A percentile compares a stretch with the other conserved stretches of the same genome.
Evolutionary conservation across 164 flowering plant species (phyloP).

Genomic region (Chimonanthus salicifolius): DNA sequence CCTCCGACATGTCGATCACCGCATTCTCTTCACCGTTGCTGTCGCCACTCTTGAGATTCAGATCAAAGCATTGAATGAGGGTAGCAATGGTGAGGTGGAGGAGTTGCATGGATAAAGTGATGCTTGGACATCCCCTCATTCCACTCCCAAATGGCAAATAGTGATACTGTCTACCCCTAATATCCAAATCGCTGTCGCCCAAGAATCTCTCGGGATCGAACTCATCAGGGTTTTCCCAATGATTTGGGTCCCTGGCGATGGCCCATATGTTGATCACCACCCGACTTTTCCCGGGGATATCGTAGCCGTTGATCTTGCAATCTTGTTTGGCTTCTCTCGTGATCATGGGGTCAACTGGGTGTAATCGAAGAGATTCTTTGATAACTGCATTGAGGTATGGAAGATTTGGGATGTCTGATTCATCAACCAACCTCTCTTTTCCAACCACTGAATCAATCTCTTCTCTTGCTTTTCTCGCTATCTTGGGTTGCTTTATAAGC

Average conservation of each 20-base stretch:
- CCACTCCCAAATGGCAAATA: conserved; percentile 53
- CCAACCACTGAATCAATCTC: too few species aligned
- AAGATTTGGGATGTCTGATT: conserved; percentile 28
- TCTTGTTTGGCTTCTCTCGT: conserved; percentile 26
- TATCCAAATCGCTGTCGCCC: conserved; percentile 15
- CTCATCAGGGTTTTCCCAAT: conserved; percentile 48
- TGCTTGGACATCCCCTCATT: conserved; percentile 49
- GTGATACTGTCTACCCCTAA: conserved; percentile 39
- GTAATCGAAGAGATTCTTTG: conserved; percentile 51
- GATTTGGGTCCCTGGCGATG: conserved; percentile 46
- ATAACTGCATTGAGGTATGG: conserved; percentile 38
- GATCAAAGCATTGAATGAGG: conserved; percentile 51
- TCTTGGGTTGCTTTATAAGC: too few species aligned
- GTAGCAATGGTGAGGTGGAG: conserved; percentile 27
- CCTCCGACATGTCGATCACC: conserved; percentile 34
- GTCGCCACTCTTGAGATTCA: conserved; percentile 19
- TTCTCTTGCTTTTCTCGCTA: too few species aligned
- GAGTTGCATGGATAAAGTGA: conserved; percentile 26
- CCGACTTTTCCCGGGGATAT: conserved; percentile 36
- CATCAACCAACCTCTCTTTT: conserved; percentile 18
- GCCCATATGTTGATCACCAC: conserved; percentile 50
- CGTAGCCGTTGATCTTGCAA: conserved; percentile 32
- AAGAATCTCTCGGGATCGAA: conserved; percentile 60
- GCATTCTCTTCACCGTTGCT: conserved; percentile 2
- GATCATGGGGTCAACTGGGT: conserved; percentile 43